Conservation (phyloP, 331 rosid species). For the Rhamnella rubrinervis region DNA sequence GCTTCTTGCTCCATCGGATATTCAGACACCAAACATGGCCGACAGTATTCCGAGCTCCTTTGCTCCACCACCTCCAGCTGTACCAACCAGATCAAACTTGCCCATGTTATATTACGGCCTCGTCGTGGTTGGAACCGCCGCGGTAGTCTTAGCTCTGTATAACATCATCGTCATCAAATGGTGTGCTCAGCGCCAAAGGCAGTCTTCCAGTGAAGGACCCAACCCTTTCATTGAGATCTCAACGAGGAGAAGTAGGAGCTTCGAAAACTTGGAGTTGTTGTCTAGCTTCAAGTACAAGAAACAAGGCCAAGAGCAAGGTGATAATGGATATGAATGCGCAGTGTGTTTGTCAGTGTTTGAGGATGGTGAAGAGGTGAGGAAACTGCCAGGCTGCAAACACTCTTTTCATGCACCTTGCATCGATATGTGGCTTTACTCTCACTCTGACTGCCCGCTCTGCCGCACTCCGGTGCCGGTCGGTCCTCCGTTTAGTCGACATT, state of each 20-base stretch:
- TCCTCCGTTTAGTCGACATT: constrained; percentile 17
- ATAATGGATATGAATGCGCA: constrained; percentile 47
- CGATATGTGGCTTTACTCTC: constrained; percentile 94
- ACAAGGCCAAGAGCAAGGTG: constrained; percentile 16
- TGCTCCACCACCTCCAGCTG: constrained; percentile 24
- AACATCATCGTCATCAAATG: constrained; percentile 54
- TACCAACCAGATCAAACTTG: constrained; percentile 27
- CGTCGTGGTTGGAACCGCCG: constrained; percentile 54
- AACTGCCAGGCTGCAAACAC: constrained; percentile 72
- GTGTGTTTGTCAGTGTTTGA: constrained; percentile 80
- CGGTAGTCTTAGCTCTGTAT: constrained; percentile 54
- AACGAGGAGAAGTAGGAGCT: constrained; percentile 21
- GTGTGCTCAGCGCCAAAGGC: constrained; percentile 31
- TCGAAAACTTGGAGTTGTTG: constrained; percentile 27
- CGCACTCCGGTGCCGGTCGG: constrained; percentile 49
- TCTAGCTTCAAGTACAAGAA: constrained; percentile 79
- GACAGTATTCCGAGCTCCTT: constrained; percentile 1
- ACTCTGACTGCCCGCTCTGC: constrained; percentile 88
- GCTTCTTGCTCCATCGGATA: too few species aligned
- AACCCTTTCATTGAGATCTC: constrained; percentile 12
- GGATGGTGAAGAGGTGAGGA: constrained; percentile 86
- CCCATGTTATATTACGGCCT: constrained; percentile 74
- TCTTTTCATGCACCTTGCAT: constrained; percentile 74
- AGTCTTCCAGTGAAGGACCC: constrained; percentile 4
- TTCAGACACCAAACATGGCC: neutral